phyloP scores from a whole-genome alignment of 2,329 filamentous ascomycete genomes.

The Scortechinia acanthostroma region DNA sequence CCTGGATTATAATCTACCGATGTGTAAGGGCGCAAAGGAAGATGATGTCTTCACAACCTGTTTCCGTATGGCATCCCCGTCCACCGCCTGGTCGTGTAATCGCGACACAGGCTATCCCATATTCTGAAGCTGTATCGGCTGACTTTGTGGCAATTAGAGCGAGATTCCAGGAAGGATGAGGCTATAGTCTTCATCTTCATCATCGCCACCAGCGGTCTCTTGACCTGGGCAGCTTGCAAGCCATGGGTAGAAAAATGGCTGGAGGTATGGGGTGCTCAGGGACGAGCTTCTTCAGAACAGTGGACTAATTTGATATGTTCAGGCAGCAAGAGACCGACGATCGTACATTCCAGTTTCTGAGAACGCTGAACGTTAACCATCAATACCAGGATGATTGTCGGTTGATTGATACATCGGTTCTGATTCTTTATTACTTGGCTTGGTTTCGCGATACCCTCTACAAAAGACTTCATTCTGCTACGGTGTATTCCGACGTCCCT shows the following conservation, averaged over 20 bases:
- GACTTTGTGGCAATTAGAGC: slow-evolving; percentile 38
- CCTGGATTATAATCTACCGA: slow-evolving; percentile 50
- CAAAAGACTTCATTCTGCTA: too few relatives aligned
- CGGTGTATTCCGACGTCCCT: too few relatives aligned
- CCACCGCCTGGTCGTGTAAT: background rate
- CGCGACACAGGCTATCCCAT: background rate
- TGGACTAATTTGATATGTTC: slow-evolving; percentile 5
- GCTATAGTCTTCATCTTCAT: slow-evolving; percentile 63
- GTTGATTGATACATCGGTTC: too few relatives aligned
- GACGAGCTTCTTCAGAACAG: too few relatives aligned
- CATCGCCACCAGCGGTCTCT: slow-evolving; percentile 48
- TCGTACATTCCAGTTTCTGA: slow-evolving; percentile 40
- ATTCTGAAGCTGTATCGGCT: too few relatives aligned
- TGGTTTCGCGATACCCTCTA: too few relatives aligned
- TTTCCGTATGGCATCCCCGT: slow-evolving; percentile 38
- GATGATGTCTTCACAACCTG: slow-evolving; percentile 61
- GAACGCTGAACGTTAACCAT: too few relatives aligned
- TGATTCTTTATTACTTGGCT: too few relatives aligned
- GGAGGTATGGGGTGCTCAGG: slow-evolving; percentile 28
- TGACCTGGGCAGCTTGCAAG: slow-evolving; percentile 50
- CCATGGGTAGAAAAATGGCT: slow-evolving; percentile 50
- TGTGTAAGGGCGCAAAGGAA: slow-evolving; percentile 53
- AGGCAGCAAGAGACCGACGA: slow-evolving; percentile 36
- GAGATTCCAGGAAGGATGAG: slow-evolving; percentile 62
- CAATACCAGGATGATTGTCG: too few relatives aligned